Evolutionary conservation across 345 rosid species (phyloP), one percentile per base, ranked within the genome.

Genomic region (thale cress (Arabidopsis thaliana)): DNA sequence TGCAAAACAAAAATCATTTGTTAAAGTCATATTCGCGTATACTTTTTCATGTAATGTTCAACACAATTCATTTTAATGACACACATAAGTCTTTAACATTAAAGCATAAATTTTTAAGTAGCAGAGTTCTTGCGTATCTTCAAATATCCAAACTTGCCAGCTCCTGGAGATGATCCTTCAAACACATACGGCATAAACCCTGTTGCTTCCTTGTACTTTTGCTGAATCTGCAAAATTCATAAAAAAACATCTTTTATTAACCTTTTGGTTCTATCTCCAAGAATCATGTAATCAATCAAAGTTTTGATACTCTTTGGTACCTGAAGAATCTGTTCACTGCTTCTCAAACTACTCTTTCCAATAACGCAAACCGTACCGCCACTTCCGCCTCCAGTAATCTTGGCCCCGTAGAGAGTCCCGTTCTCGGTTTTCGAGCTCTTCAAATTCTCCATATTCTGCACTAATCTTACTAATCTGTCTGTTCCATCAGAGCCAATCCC

Each of bases 381-480:
- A n/a, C 93, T 87, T 28, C 98, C 98, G 2, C 98, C 97, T 30
- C 97, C 96, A 0, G 98, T 93, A 36, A 91, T 91, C 84, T 91
- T 93, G 67, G 98, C 98, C 48, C 98, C 97, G 63, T 86, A 93
- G 37, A 93, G 72, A 24, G 94, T 84, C 59, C 96, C 90, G 12
- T 84, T 87, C 69, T 81, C 86, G 3, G 79, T 77, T 66, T 67
- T 76, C 4, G 80, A 73, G 41, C 25, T 33, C 74, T 84, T 88
- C 36, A 68, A 23, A 34, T 82, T 93, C 78, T 91, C 93, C 85
- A 89, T 83, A 58, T 85, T 88, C 72, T 91, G 96, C 40, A 87
- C 97, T 83, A 93, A 49, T 80, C 82, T 79, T 59, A 91, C 96
- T 2, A 91, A 87, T 71, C 96, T 87, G 41, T 91, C 93, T 30